Percentiles rank a stretch among this genome's conserved stretches.
phyloP scores from a whole-genome alignment of 106 monocot species.

The Apostasia shenzhenica region DNA sequence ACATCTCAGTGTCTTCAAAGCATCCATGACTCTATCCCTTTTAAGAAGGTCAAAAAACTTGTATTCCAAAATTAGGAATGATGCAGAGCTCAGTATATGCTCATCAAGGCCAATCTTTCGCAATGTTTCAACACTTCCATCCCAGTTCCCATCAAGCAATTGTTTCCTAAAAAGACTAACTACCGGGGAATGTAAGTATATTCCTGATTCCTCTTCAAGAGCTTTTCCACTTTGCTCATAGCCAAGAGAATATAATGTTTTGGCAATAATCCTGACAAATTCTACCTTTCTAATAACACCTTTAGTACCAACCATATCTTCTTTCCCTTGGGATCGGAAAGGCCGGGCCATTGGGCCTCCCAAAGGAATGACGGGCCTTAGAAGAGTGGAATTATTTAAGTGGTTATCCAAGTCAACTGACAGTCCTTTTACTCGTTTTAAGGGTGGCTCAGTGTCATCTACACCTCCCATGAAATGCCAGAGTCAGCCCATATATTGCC shows the following conservation, averaged over 20 bases:
- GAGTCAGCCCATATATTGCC: constrained; percentile 48
- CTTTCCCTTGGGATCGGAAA: constrained; percentile 41
- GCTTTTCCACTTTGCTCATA: constrained; percentile 50
- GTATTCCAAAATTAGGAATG: constrained; percentile 50
- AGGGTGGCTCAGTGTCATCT: constrained; percentile 46
- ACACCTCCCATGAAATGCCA: constrained; percentile 62
- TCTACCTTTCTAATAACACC: constrained; percentile 52
- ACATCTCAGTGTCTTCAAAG: constrained; percentile 45
- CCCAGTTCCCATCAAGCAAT: constrained; percentile 53
- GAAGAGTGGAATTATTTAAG: constrained; percentile 18
- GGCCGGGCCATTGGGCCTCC: constrained; percentile 37
- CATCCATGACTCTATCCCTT: constrained; percentile 40
- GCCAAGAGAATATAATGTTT: constrained; percentile 63
- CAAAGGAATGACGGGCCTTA: constrained; percentile 25
- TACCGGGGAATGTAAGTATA: constrained; percentile 31
- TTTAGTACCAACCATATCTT: constrained; percentile 43
- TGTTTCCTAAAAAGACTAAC: constrained; percentile 43
- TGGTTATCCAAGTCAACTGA: constrained; percentile 21
- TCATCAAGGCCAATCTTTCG: constrained; percentile 30
- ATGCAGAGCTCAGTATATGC: constrained; percentile 25
- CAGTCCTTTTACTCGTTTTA: constrained; percentile 46
- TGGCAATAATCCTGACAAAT: constrained; percentile 61
- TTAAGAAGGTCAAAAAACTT: constrained; percentile 66
- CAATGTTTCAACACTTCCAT: constrained; percentile 46
- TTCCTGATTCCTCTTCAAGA: constrained; percentile 69